These are phyloP conservation scores for Verticillium longisporum DNA, from an alignment of 2,329 filamentous ascomycete species.

Conservation along the genomic window DNA sequence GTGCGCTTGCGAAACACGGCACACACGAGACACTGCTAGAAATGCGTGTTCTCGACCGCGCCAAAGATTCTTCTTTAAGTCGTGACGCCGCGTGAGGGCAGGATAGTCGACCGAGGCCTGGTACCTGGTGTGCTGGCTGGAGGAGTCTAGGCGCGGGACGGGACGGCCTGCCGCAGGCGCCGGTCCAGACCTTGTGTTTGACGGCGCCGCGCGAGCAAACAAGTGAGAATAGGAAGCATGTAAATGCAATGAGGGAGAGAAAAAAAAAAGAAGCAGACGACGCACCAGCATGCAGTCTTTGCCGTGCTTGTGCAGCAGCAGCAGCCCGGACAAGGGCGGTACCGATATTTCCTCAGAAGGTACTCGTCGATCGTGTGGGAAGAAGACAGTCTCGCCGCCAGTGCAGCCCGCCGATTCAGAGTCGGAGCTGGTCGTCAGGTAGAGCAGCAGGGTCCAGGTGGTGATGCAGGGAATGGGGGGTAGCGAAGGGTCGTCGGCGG, in stretches of 20 bases:
- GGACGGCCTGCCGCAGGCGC: neutral
- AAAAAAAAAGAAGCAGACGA: constrained; percentile 10
- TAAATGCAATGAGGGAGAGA: neutral
- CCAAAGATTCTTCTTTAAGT: neutral
- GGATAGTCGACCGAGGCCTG: neutral
- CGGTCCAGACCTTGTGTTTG: neutral
- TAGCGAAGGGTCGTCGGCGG: constrained; percentile 20
- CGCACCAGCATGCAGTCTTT: constrained; percentile 74
- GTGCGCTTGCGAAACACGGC: constrained; percentile 1
- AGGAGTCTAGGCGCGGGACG: neutral
- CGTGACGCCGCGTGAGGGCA: constrained; percentile 1
- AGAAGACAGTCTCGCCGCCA: constrained; percentile 90
- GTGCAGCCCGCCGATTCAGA: constrained; percentile 54
- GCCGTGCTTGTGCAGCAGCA: constrained; percentile 82
- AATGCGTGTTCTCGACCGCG: neutral
- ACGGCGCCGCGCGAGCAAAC: neutral
- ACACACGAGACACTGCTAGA: neutral
- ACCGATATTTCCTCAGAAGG: constrained; percentile 62
- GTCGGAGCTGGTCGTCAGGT: constrained; percentile 60
- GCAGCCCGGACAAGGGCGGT: constrained; percentile 73
- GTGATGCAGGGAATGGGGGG: constrained; percentile 50
- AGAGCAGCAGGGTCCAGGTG: constrained; percentile 87
- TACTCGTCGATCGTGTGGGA: constrained; percentile 58
- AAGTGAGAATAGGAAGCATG: no score
- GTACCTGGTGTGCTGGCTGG: neutral